These are phyloP conservation scores for Kuraishia ogatae DNA, from an alignment of 805 yeast genomes.

Conservation along the genomic window DNA sequence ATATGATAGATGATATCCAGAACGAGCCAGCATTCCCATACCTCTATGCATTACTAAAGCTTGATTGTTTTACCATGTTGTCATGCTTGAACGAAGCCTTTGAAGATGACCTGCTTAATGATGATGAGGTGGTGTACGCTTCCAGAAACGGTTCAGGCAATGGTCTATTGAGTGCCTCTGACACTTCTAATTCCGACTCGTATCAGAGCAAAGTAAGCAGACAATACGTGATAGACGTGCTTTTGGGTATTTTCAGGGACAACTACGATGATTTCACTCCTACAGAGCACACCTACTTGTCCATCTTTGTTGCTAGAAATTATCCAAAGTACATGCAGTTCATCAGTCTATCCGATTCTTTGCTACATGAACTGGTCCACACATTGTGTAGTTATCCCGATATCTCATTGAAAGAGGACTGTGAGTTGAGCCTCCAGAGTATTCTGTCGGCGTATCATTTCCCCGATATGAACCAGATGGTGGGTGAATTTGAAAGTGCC, in stretches of 20 bases:
- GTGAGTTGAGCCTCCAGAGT: constrained; percentile 71
- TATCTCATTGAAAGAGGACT: constrained; percentile 36
- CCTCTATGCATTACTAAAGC: constrained; percentile 44
- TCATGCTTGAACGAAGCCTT: constrained; percentile 71
- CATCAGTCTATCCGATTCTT: constrained; percentile 57
- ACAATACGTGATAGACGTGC: constrained; percentile 69
- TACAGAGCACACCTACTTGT: constrained; percentile 27
- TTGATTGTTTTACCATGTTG: constrained; percentile 51
- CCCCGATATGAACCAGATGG: constrained; percentile 35
- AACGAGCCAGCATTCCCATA: constrained; percentile 61
- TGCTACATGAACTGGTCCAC: constrained; percentile 37
- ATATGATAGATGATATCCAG: constrained; percentile 21
- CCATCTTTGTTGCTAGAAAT: constrained; percentile 72
- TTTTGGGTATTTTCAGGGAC: constrained; percentile 48
- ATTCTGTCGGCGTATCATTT: constrained; percentile 63
- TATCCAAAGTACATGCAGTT: constrained; percentile 83
- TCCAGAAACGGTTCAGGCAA: constrained; percentile 5
- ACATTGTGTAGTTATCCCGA: constrained; percentile 36
- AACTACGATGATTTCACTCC: constrained; percentile 21
- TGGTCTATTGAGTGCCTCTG: neutral
- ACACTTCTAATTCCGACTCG: neutral
- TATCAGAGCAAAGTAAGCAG: constrained; percentile 39
- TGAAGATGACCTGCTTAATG: constrained; percentile 72
- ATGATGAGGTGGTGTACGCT: constrained; percentile 24
- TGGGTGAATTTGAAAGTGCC: constrained; percentile 43